Evolutionary conservation across 2,329 filamentous ascomycete genomes (phyloP).

Genomic region (Whalleya microplaca): DNA sequence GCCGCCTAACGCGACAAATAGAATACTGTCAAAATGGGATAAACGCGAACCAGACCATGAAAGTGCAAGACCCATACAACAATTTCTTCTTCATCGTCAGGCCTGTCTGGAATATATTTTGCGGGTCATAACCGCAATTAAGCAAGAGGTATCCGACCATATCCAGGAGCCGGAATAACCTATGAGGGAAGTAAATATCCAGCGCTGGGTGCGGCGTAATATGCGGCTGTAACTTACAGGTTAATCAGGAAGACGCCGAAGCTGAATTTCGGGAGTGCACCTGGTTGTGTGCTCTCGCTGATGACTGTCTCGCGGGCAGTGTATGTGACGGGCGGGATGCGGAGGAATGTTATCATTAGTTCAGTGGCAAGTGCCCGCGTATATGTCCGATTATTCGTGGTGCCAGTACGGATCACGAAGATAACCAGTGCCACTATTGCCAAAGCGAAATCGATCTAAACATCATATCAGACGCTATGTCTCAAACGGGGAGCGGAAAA

Average conservation of each 20-base stretch:
- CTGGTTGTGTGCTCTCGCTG: slow-evolving; percentile 22
- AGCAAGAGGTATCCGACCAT: slow-evolving; percentile 34
- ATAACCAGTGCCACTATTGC: slow-evolving; percentile 32
- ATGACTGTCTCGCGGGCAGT: slow-evolving; percentile 34
- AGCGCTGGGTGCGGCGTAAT: background rate
- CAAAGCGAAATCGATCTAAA: slow-evolving; percentile 36
- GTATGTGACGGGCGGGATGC: slow-evolving; percentile 36
- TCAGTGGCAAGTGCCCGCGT: slow-evolving; percentile 33
- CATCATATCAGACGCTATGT: background rate
- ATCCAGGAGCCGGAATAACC: slow-evolving; percentile 35
- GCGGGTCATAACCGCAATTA: slow-evolving; percentile 37
- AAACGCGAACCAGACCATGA: slow-evolving; percentile 39
- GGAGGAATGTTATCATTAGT: slow-evolving; percentile 34
- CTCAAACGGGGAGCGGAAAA: background rate
- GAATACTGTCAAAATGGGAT: slow-evolving; percentile 33
- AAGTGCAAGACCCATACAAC: slow-evolving; percentile 34
- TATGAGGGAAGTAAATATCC: slow-evolving; percentile 15
- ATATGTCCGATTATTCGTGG: slow-evolving; percentile 32
- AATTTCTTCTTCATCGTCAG: slow-evolving; percentile 29
- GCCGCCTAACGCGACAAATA: slow-evolving; percentile 4
- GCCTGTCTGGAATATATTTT: slow-evolving; percentile 32
- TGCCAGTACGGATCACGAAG: slow-evolving; percentile 33
- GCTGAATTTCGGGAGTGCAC: slow-evolving; percentile 33
- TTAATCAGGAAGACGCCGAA: slow-evolving; percentile 38
- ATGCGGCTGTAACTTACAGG: slow-evolving; percentile 28